These are phyloP conservation scores for Alternaria incomplexa DNA, from an alignment of 2,329 filamentous ascomycete genomes.

Conservation along the genomic window DNA sequence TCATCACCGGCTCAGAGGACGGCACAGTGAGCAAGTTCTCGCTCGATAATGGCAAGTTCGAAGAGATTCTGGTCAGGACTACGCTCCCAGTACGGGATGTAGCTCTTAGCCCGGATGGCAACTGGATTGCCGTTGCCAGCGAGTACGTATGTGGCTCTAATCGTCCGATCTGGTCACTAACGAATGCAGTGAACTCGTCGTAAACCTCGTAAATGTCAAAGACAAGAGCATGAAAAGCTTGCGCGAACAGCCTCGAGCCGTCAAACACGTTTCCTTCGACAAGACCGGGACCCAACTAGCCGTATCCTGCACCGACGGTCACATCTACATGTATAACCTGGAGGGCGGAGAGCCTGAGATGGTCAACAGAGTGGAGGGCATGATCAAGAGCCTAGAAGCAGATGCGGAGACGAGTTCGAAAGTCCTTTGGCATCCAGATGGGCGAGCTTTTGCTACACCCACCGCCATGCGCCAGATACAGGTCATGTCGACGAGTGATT, in stretches of 20 bases:
- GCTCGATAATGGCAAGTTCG: conserved; percentile 74
- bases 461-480: conserved; percentile 81
- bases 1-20: conserved; percentile 90
- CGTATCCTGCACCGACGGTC: conserved; percentile 85
- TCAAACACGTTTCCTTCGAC: conserved; percentile 92
- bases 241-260: conserved; percentile 81
- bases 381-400: conserved; percentile 79
- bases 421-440: conserved; percentile 92
- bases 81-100: conserved; percentile 88
- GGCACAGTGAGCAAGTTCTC: conserved; percentile 95
- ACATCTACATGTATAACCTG: conserved; percentile 88
- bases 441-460: conserved; percentile 84
- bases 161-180: conserved; percentile 24
- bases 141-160: conserved; percentile 62
- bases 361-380: conserved; percentile 81
- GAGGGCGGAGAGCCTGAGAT: conserved; percentile 79
- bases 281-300: conserved; percentile 76
- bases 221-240: conserved; percentile 82
- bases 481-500: conserved; percentile 85
- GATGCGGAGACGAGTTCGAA: conserved; percentile 77
- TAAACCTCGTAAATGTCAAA: conserved; percentile 84
- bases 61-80: conserved; percentile 81
- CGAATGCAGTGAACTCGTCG: conserved; percentile 71
- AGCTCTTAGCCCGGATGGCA: conserved; percentile 77
- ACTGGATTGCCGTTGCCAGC: conserved; percentile 95